phyloP scores from a whole-genome alignment of 306 rosid genomes.

The Macrotyloma uniflorum region DNA sequence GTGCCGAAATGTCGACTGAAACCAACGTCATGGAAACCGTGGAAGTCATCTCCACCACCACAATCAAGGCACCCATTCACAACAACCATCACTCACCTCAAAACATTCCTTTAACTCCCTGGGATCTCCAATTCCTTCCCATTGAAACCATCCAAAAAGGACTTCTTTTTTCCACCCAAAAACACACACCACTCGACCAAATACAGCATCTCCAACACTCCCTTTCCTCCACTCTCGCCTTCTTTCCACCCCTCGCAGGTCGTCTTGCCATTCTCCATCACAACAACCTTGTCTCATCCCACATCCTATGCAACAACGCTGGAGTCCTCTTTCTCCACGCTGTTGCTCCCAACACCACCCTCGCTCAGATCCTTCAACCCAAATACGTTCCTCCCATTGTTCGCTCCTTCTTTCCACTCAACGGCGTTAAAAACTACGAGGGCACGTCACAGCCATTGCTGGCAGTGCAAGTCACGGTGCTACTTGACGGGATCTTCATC shows the following conservation, averaged over 20 bases:
- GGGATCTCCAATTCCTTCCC: conserved; percentile 46
- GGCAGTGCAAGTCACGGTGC: conserved; percentile 56
- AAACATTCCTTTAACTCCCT: conserved; percentile 40
- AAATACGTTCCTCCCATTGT: conserved; percentile 36
- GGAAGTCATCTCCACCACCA: not conserved
- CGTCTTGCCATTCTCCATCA: not conserved
- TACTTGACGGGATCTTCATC: conserved; percentile 52
- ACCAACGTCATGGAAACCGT: not conserved
- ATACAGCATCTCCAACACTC: conserved; percentile 33
- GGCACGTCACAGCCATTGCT: conserved; percentile 42
- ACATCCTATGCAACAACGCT: conserved; percentile 36
- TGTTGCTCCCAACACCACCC: not conserved
- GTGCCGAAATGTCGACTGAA: not conserved
- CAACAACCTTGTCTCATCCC: conserved; percentile 1
- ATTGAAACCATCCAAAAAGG: conserved; percentile 32
- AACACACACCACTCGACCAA: not conserved
- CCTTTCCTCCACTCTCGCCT: conserved; percentile 36
- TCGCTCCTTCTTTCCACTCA: conserved; percentile 43
- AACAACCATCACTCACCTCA: not conserved
- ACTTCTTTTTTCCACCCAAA: conserved; percentile 25
- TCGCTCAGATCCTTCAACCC: conserved; percentile 36
- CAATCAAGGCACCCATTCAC: conserved; percentile 14
- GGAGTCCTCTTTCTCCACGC: conserved; percentile 49
- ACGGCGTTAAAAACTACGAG: conserved; percentile 24
- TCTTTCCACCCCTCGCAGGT: conserved; percentile 45